Base-by-base conservation (phyloP, 208 protist species). In the Leishmania major region DNA sequence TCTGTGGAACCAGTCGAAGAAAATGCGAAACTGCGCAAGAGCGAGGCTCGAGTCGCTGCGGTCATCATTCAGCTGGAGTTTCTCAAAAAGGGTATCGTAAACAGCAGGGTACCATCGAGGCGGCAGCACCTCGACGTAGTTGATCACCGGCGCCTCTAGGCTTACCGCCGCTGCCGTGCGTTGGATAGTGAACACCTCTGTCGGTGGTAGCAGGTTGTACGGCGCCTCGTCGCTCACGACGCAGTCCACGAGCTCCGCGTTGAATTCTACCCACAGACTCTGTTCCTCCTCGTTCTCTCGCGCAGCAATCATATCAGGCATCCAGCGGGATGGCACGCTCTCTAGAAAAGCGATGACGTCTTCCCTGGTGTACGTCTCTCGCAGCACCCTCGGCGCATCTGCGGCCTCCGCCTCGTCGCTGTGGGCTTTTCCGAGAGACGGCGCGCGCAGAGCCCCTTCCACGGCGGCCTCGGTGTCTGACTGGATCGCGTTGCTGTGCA, bases 211-310 rank as follows among this genome's bases (percentile, higher is more conserved):
- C 25, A 98, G 83, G 28, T 49, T 75, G 77, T 87, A 81, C 35
- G 95, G 95, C 51, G 84, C 78, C 74, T 94, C 90, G 85, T 98
- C 95, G 55, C 87, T 86, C 10, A 91, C 94, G 25, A 98, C 85
- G 82, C 90, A 94, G 25, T 95, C 88, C 6, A 90, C 79, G 3
- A 98, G 78, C 78, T 96, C 90, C 11, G 84, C 62, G 60, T 90
- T 75, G 57, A 84, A 82, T 7, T 85, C 76, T 7, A 89, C 77
- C 77, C 77, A 83, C 6, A 81, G 37, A 6, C 53, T 87, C 76
- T 11, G 59, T 3, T 45, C 51, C 64, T 71, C 77, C 22, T 74
- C 79, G 1, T 80, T 78, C 67, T 82, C 79, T 57, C 78, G 74
- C 59, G 64, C 66, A 8, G 53, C 13, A 71, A 67, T 81, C 82